phyloP scores from a whole-genome alignment of 2,329 filamentous ascomycete species.

The Cladosporium sp. region DNA sequence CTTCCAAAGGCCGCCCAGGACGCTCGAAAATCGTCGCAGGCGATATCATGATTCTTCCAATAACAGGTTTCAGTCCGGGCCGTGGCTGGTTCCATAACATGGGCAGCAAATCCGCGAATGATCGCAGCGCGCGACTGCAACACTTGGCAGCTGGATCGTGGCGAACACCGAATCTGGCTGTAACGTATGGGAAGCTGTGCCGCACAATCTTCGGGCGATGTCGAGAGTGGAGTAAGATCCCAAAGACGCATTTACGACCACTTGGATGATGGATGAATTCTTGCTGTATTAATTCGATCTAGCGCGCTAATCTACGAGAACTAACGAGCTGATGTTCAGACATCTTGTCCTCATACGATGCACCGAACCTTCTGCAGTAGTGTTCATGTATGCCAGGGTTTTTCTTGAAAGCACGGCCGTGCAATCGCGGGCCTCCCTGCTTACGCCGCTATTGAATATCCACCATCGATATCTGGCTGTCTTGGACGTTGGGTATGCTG shows the following conservation, averaged over 20 bases:
- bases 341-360: neutral
- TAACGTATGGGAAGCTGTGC: slow-evolving; percentile 18
- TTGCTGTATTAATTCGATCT: neutral
- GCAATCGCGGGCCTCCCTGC: too few species aligned
- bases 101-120: slow-evolving; percentile 10
- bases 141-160: slow-evolving; percentile 17
- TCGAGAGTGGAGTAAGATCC: slow-evolving; percentile 19
- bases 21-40: slow-evolving; percentile 10
- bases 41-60: slow-evolving; percentile 17
- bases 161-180: slow-evolving; percentile 11
- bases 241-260: neutral
- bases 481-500: too few species aligned
- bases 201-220: slow-evolving; percentile 18
- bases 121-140: slow-evolving; percentile 12
- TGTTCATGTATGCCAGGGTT: too few species aligned
- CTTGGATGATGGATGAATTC: neutral
- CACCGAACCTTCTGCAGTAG: neutral
- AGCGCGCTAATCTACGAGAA: neutral
- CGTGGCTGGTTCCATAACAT: slow-evolving; percentile 18
- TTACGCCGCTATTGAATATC: too few species aligned
- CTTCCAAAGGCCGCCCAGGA: neutral
- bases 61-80: slow-evolving; percentile 20
- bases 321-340: neutral
- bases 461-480: too few species aligned
- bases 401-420: too few species aligned